Percentiles rank a stretch among this genome's conserved stretches.
Conservation (phyloP, 129 eudicot genomes). For the Flaveria sonorensis region DNA sequence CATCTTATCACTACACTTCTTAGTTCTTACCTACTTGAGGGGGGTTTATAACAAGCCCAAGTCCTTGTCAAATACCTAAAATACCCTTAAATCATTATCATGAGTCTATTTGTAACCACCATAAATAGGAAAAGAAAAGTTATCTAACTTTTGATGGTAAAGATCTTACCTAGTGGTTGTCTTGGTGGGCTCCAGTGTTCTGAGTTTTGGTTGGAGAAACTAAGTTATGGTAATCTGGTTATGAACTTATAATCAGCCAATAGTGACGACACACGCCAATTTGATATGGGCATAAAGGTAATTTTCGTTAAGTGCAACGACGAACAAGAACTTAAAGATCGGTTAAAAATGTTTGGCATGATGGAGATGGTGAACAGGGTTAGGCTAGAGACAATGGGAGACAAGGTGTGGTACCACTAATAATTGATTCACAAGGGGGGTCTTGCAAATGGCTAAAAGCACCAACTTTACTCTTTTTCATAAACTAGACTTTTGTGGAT, state of each 20-base stretch:
- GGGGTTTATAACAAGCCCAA: slow-evolving; percentile 29
- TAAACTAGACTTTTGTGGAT: slow-evolving; percentile 43
- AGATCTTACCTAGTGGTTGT: slow-evolving; percentile 16
- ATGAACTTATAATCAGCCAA: slow-evolving; percentile 14
- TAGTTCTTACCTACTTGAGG: slow-evolving; percentile 25
- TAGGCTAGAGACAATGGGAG: slow-evolving; percentile 31
- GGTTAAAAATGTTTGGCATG: slow-evolving; percentile 25
- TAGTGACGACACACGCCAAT: slow-evolving; percentile 1
- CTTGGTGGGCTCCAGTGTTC: slow-evolving; percentile 21
- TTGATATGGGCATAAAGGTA: not conserved
- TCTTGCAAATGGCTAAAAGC: slow-evolving; percentile 26
- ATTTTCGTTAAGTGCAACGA: slow-evolving; percentile 12
- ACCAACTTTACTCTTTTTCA: slow-evolving; percentile 15
- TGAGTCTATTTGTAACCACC: slow-evolving; percentile 2
- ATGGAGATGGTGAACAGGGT: slow-evolving; percentile 37
- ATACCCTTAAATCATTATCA: not conserved
- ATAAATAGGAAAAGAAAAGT: not conserved
- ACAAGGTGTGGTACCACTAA: slow-evolving; percentile 42
- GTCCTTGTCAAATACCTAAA: slow-evolving; percentile 3
- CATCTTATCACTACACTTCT: slow-evolving; percentile 28
- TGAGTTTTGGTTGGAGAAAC: slow-evolving; percentile 24
- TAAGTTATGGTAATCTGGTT: slow-evolving; percentile 24
- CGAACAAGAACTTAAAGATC: slow-evolving; percentile 4
- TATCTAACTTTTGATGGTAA: slow-evolving; percentile 15
- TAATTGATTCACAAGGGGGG: slow-evolving; percentile 41